Base-by-base conservation (phyloP, 768 basidiomycete genomes). In the Psilocybe subaeruginosa region DNA sequence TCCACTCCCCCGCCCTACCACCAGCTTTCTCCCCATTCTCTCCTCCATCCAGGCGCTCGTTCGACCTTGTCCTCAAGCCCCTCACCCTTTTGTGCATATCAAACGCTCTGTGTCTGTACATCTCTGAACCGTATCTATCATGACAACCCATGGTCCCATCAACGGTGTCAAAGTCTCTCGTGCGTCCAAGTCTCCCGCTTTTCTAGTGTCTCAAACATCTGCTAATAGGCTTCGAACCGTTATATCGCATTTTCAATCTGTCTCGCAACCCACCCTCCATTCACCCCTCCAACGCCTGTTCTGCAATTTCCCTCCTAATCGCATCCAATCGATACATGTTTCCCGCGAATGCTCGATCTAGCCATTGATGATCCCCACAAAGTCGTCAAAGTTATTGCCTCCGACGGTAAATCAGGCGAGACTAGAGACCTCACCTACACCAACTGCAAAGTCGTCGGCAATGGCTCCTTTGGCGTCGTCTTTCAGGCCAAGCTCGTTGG, bases 401-500 rank as follows among this genome's bases (percentile, higher is more conserved):
- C 91, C 64, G 92, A 96, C 70, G 97, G 97, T 78, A 98, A 96
- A 86, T 80, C 89, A 5, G 95, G 93, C 69, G 91, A 92, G 53
- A 89, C 91, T 64, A 84, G 85, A 70, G 91, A 95, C 68, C 88
- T 99, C 70, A 85, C 89, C 51, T 99, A 99, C 81, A 97, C 93
- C 68, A 95, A 93, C 75, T 97, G 92, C 84, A 99, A 97, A 79
- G 93, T 99, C 73, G 92, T 96, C 71, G 97, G 97, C 58, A 99
- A 99, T 73, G 97, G 97, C 76, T 97, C 95, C 60, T 99, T 99
- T 71, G 97, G 97, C 68, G 96, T 99, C 75, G 97, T 99, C 65
- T 99, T 96, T 76, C 93, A 95, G 66, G 97, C 96, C 61, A 94
- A 88, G 77, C 87, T 98, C 58, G 81, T 95, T 53, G 81, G 82